Base-by-base conservation (phyloP, 257 asterid species). In the Solanum ossicruentum region DNA sequence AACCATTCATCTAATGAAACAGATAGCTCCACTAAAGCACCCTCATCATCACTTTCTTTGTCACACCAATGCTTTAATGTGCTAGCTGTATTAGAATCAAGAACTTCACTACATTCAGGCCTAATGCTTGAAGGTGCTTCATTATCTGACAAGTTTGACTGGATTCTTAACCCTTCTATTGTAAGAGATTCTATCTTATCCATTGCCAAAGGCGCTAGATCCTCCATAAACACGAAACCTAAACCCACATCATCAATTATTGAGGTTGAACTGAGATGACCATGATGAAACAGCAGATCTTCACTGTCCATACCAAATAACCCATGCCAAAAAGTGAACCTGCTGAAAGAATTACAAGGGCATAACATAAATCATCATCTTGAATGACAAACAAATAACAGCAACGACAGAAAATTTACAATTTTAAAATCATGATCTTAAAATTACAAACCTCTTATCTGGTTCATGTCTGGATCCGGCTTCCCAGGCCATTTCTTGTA, bases 81-180 rank as follows among this genome's bases (percentile, higher is more conserved):
- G 5, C 87, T 20, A 80, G 88, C 73, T 67, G 85, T 84, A 52
- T 52, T 84, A 81, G 85, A 73, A 56, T 69, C 57, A 28, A 72
- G 80, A 87, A 57, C 85, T 56, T 84, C 85, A 58, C 79, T 45
- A 84, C 84, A 87, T 65, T 84, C 89, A 82, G 87, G 85, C 85
- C 85, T 82, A 75, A 91, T 88, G 86, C 89, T 87, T 39, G 98
- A 88, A 61, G 97, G 94, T 39, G 93, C 88, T 69, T 92, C 98
- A 85, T 87, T 91, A 84, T 86, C 87, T 80, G 92, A 86, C 91
- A 92, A 88, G 87, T 93, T 93, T 11, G 93, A 92, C 88, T 93
- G 97, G 88, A 95, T 91, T 91, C 91, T 92, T 47, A 93, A 87
- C 79, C 98, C 98, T 88, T 92, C 97, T 20, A 93, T 82, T 88